Percentiles rank a stretch among this genome's conserved stretches.
phyloP scores from a whole-genome alignment of 805 yeast species.

The Zygosaccharomyces bailii region DNA sequence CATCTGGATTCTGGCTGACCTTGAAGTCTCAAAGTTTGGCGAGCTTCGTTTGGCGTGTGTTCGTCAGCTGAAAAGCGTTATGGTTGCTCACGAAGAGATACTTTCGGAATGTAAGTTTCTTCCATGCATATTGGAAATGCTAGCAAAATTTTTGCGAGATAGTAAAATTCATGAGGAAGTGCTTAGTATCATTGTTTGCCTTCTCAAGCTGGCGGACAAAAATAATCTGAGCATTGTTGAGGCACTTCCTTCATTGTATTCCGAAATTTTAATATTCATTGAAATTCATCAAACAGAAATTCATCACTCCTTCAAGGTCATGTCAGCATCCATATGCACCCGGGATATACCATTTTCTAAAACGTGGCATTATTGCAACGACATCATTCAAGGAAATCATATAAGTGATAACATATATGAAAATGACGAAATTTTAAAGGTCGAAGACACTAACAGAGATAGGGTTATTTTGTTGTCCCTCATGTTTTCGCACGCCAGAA shows the following conservation, averaged over 20 bases:
- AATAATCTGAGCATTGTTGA: slow-evolving; percentile 8
- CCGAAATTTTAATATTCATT: slow-evolving; percentile 12
- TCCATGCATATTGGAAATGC: slow-evolving; percentile 8
- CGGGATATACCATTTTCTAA: slow-evolving; percentile 1
- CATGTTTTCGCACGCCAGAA: slow-evolving; percentile 15
- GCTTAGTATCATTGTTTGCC: slow-evolving; percentile 9
- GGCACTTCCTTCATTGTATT: slow-evolving; percentile 18
- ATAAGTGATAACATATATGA: slow-evolving; percentile 13
- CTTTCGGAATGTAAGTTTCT: slow-evolving; percentile 9
- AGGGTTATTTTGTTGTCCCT: slow-evolving; percentile 19
- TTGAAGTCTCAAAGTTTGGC: slow-evolving; percentile 11
- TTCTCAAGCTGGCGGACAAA: slow-evolving; percentile 11
- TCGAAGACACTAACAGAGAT: slow-evolving; percentile 6
- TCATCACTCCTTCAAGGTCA: slow-evolving; percentile 4
- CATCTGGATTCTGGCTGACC: slow-evolving; percentile 22
- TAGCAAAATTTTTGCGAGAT: slow-evolving; percentile 16
- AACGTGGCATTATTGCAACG: slow-evolving; percentile 17
- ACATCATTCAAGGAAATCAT: slow-evolving; percentile 14
- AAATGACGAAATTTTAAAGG: slow-evolving; percentile 15
- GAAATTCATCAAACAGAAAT: background rate
- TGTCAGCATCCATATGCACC: slow-evolving; percentile 1
- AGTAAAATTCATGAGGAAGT: slow-evolving; percentile 19
- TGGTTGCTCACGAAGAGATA: slow-evolving; percentile 15
- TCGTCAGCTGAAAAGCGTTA: slow-evolving; percentile 21
- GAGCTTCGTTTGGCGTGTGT: slow-evolving; percentile 17